These are phyloP conservation scores for Colletotrichum tanaceti DNA, from an alignment of 2,329 filamentous ascomycete species.

Conservation along the genomic window DNA sequence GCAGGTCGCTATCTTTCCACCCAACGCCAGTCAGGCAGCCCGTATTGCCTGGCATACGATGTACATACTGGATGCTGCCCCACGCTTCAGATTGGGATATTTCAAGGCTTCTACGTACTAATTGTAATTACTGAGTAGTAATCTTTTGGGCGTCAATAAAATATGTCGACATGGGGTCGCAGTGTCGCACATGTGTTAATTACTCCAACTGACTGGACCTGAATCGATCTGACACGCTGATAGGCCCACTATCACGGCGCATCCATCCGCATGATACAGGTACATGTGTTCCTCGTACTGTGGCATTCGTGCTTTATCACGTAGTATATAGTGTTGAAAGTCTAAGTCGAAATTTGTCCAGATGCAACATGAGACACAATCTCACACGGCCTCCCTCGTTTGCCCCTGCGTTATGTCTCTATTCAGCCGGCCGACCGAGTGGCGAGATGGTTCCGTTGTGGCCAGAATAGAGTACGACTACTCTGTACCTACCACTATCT, in stretches of 20 bases:
- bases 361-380: slow-evolving; percentile 23
- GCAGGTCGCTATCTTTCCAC: background rate
- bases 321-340: slow-evolving; percentile 18
- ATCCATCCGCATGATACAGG: background rate
- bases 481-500: no score
- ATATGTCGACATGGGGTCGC: background rate
- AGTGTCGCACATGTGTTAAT: slow-evolving; percentile 1
- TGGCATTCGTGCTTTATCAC: slow-evolving; percentile 12
- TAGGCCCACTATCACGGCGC: slow-evolving; percentile 9
- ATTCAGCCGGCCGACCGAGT: background rate
- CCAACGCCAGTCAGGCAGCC: background rate
- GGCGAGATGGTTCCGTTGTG: no score
- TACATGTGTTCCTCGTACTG: slow-evolving; percentile 4
- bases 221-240: background rate
- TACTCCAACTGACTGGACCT: background rate
- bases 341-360: slow-evolving; percentile 9
- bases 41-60: background rate
- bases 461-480: background rate
- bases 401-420: slow-evolving; percentile 17
- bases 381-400: slow-evolving; percentile 26
- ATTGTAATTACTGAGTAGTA: no score
- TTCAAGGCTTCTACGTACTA: background rate
- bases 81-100: background rate
- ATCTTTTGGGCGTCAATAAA: background rate
- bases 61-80: slow-evolving; percentile 1